Evolutionary conservation across 495 filamentous ascomycete species (phyloP), one percentile per base, ranked within the genome.

Genomic region (Trichoderma virens): DNA sequence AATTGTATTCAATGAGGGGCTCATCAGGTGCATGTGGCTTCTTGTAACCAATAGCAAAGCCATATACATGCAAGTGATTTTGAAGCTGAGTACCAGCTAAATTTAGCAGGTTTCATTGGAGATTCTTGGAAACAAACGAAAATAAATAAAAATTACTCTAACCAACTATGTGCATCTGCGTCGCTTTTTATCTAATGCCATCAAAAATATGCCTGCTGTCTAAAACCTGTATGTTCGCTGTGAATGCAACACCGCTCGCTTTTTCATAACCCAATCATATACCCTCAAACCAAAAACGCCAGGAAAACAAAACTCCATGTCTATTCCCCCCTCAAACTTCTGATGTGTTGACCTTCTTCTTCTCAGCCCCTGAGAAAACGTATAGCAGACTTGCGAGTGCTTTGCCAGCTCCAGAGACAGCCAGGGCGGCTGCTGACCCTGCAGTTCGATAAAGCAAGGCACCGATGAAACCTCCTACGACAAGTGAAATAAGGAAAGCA

Each of bases 391-490:
- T 74, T 3, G 80, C 80, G 51, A 79, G 41, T 64, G 75, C 63
- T 65, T 82, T 82, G 63, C 80, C 80, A 0, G 73, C 76, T 0
- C 70, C 80, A 2, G 74, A 78, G 2, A 80, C 69, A 41, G 75
- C 62, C 5, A 82, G 65, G 8, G 78, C 78, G 5, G 73, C 71
- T 54, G 76, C 68, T 34, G 79, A 81, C 31, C 79, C 78, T 2
- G 71, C 65, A 25, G 63, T 66, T 54, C 74, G 71, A 62, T 78
- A 82, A 20, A 81, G 73, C 16, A 75, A 74, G 4, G 83, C 85
- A 2, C 84, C 85, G 0, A 76, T 73, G 64, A 87, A 80, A 56
- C 81, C 78, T 0, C 85, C 85, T 2, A 78, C 72, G 13, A 78
- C 68, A 62, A 88, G 68, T 54, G 76, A 71, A 0, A 70, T 60